Base-by-base conservation (phyloP, 352 stramenopile species). In the Stramenopiles sp. region DNA sequence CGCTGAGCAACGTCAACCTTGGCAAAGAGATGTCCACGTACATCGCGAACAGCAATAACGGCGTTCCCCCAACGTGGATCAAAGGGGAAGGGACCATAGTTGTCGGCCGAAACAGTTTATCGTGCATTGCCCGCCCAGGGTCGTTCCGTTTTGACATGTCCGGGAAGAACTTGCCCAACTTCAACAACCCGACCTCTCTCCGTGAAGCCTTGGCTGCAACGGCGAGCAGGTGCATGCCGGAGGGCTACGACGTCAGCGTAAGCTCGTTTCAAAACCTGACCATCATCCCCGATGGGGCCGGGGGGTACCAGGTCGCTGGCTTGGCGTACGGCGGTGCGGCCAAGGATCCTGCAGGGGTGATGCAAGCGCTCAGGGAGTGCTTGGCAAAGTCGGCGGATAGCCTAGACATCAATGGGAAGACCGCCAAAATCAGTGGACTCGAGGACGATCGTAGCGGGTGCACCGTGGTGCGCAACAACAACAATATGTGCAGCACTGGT, bases 1-100 rank as follows among this genome's bases (percentile, higher is more conserved):
- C 33, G 33, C 31, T 71, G 1, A 6, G 12, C 2, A 71, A 71
- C 35, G 2, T 71, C 53, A 71, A 71, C 35, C 12, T 71, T 6
- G 53, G 53, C 4, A 71, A 71, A 71, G 53, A 71, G 35, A 71
- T 71, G 6, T 71, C 35, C 12, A 71, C 53, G 12, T 35, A 71
- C 12, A 71, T 35, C 6, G 35, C 33, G 33, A 71, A 71, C 12
- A 35, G 35, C 12, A 71, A 71, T 4, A 71, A 71, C 35, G 53
- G 53, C 2, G 53, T 35, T 4, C 2, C 53, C 2, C 53, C 35
- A 71, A 35, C 53, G 2, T 71, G 53, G 53, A 31, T 71, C 6
- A 31, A 71, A 71, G 2, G 2, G 2, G 53, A 71, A 35, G 53
- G 53, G 35, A 71, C 53, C 4, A 35, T 71, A 35, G 53, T 71